Percentiles rank a stretch among this genome's conserved stretches.
These are phyloP conservation scores for Beverwykella pulmonaria DNA, from an alignment of 495 filamentous ascomycete genomes.

Conservation along the genomic window DNA sequence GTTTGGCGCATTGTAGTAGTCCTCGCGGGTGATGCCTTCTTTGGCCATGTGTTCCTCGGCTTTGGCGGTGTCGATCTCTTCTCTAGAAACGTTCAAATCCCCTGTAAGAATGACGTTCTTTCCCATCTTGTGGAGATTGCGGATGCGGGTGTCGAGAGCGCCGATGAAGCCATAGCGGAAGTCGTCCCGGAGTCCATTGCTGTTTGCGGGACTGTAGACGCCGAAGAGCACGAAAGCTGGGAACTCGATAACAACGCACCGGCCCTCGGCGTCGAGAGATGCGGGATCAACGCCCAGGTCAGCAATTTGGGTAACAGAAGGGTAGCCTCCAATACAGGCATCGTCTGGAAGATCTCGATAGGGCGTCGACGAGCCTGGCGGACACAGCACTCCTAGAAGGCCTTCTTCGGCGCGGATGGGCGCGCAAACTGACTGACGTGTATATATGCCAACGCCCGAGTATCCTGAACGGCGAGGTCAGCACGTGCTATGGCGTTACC, in stretches of 20 bases:
- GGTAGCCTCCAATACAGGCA: slow-evolving; percentile 93
- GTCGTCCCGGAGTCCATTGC: slow-evolving; percentile 79
- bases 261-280: slow-evolving; percentile 84
- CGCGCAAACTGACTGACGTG: slow-evolving; percentile 80
- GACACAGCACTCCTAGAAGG: slow-evolving; percentile 77
- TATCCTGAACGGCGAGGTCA: slow-evolving; percentile 64
- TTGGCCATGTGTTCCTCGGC: slow-evolving; percentile 71
- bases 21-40: slow-evolving; percentile 62
- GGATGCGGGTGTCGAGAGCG: slow-evolving; percentile 76
- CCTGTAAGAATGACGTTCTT: slow-evolving; percentile 84
- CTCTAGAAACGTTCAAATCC: slow-evolving; percentile 84
- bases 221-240: slow-evolving; percentile 93
- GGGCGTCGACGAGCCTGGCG: slow-evolving; percentile 71
- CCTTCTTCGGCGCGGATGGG: slow-evolving; percentile 95
- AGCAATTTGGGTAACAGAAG: slow-evolving; percentile 64
- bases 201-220: slow-evolving; percentile 83
- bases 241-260: slow-evolving; percentile 91
- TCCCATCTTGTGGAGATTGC: slow-evolving; percentile 78
- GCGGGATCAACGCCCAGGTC: slow-evolving; percentile 64
- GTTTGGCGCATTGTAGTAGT: slow-evolving; percentile 74
- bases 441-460: slow-evolving; percentile 94
- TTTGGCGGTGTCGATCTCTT: slow-evolving; percentile 72
- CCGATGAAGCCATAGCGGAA: slow-evolving; percentile 81
- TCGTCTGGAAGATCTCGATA: slow-evolving; percentile 76
- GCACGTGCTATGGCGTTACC: background rate